These are phyloP conservation scores for Amylostereum areolatum DNA, from an alignment of 1,284 basidiomycete species.

Conservation along the genomic window DNA sequence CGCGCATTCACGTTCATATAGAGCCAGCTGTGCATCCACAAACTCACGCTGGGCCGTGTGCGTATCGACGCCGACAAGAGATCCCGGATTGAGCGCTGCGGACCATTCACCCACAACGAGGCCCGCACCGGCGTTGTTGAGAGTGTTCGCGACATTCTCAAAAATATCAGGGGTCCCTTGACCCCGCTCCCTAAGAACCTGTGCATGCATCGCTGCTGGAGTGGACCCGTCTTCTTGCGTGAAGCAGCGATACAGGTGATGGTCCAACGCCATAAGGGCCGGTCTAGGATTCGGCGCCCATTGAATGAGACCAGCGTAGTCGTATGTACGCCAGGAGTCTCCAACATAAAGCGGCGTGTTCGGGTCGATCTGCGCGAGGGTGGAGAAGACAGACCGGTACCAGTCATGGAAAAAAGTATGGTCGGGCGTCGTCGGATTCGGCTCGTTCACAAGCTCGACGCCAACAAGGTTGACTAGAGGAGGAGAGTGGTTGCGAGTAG, in stretches of 20 bases:
- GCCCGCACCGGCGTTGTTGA: conserved; percentile 46
- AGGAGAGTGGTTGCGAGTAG: conserved; percentile 25
- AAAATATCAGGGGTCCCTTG: conserved; percentile 36
- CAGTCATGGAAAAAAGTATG: conserved; percentile 50
- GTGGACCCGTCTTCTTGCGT: conserved; percentile 55
- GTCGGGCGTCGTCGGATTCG: conserved; percentile 42
- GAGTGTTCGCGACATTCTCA: conserved; percentile 34
- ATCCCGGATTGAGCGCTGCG: conserved; percentile 68
- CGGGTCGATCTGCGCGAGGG: conserved; percentile 49
- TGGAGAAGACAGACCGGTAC: conserved; percentile 58
- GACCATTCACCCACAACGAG: conserved; percentile 85
- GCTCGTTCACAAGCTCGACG: conserved; percentile 83
- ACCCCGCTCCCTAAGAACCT: conserved; percentile 34
- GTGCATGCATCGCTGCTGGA: conserved; percentile 53
- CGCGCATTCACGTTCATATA: conserved; percentile 62
- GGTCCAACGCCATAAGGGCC: conserved; percentile 81
- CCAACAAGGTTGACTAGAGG: conserved; percentile 67
- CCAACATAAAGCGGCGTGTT: conserved; percentile 66
- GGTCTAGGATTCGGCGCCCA: conserved; percentile 21
- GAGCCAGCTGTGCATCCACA: conserved; percentile 59
- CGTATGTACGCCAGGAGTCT: conserved; percentile 74
- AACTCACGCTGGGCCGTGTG: conserved; percentile 45
- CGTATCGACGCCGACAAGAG: conserved; percentile 40
- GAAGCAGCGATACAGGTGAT: conserved; percentile 86
- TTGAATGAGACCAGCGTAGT: conserved; percentile 55